Evolutionary conservation across 2,329 filamentous ascomycete genomes (phyloP).

Genomic region (Didymellaceae sp.): DNA sequence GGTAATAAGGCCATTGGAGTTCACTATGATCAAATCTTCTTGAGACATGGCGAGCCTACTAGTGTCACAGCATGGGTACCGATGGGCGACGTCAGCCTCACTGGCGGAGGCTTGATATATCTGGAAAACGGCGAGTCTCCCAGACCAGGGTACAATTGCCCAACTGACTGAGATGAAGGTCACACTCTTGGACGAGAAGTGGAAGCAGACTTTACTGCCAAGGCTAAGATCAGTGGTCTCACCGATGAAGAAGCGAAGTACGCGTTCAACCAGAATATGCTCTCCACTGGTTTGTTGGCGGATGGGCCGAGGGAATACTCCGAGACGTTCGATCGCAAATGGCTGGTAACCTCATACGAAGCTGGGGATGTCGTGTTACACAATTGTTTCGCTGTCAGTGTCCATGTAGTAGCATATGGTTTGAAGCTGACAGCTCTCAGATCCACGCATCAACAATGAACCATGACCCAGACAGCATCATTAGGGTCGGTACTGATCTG

Average conservation of each 20-base stretch:
- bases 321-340: constrained; percentile 53
- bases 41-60: constrained; percentile 62
- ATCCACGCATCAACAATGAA: constrained; percentile 66
- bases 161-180: constrained; percentile 32
- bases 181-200: constrained; percentile 57
- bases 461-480: constrained; percentile 58
- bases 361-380: constrained; percentile 58
- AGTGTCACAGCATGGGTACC: constrained; percentile 65
- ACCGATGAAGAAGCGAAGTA: constrained; percentile 58
- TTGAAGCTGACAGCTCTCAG: constrained; percentile 40
- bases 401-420: too few species aligned
- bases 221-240: constrained; percentile 58
- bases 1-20: constrained; percentile 65
- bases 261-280: constrained; percentile 64
- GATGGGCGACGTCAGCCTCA: constrained; percentile 60
- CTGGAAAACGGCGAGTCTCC: constrained; percentile 55
- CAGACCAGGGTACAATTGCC: not conserved
- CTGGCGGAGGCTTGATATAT: constrained; percentile 66
- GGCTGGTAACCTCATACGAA: constrained; percentile 62
- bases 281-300: constrained; percentile 60
- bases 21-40: constrained; percentile 67
- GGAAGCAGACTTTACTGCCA: constrained; percentile 58
- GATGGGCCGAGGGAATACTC: constrained; percentile 57
- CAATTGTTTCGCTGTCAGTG: constrained; percentile 36
- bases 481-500: constrained; percentile 63